phyloP scores from a whole-genome alignment of 2,329 filamentous ascomycete genomes.

The Hirsutella rhossiliensis region DNA sequence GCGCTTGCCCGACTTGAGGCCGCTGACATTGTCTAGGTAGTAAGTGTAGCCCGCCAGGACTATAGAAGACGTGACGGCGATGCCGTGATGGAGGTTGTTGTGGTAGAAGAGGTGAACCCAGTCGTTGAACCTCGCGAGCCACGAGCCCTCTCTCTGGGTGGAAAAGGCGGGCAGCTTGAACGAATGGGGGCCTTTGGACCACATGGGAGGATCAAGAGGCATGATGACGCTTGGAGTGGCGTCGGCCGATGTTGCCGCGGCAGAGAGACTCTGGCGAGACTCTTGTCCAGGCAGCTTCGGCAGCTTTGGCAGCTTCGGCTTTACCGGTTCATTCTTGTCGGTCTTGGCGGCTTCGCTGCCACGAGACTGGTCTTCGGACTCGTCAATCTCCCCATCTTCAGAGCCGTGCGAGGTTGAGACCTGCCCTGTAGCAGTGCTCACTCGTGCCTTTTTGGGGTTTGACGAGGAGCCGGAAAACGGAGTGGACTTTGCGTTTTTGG shows the following conservation, averaged over 20 bases:
- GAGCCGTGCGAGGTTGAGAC: slow-evolving; percentile 5
- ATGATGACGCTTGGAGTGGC: slow-evolving; percentile 6
- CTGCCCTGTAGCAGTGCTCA: slow-evolving; percentile 3
- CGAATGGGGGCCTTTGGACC: slow-evolving; percentile 6
- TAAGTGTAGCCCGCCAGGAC: slow-evolving; percentile 14
- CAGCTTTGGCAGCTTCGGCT: not conserved
- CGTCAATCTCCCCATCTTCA: slow-evolving; percentile 21
- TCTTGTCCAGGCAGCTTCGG: not conserved
- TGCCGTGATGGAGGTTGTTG: slow-evolving; percentile 11
- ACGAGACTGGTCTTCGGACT: not conserved
- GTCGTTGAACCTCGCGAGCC: slow-evolving; percentile 21
- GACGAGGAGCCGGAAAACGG: slow-evolving; percentile 2
- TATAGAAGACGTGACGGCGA: slow-evolving; percentile 12
- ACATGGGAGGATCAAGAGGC: slow-evolving; percentile 10
- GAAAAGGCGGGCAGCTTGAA: slow-evolving; percentile 17
- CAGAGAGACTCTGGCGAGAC: not conserved
- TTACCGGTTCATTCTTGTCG: not conserved
- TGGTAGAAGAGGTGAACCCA: slow-evolving; percentile 20
- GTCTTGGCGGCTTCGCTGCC: not conserved
- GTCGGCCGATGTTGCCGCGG: not conserved
- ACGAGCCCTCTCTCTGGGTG: slow-evolving; percentile 16
- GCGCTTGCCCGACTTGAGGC: slow-evolving; percentile 18
- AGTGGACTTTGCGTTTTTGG: not conserved
- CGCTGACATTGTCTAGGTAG: slow-evolving; percentile 18
- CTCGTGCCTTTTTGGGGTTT: slow-evolving; percentile 9